Percentiles rank a stretch among this genome's conserved stretches.
Evolutionary conservation across 768 basidiomycete species (phyloP).

Genomic region (Pleurotus tuber-regium): DNA sequence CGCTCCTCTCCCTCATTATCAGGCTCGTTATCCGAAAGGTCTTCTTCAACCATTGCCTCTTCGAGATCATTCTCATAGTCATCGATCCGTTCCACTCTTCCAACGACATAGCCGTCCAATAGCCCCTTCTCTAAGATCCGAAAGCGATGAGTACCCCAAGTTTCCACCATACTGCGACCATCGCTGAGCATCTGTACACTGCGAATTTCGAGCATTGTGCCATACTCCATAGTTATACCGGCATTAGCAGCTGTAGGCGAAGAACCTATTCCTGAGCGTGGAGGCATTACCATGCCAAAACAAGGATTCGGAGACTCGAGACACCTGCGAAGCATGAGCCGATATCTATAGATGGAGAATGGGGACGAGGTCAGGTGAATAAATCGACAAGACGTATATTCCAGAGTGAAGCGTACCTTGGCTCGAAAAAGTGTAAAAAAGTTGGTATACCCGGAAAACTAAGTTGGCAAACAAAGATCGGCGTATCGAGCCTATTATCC

Average conservation of each 20-base stretch:
- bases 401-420: slow-evolving; percentile 43
- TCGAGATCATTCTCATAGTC: slow-evolving; percentile 9
- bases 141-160: slow-evolving; percentile 65
- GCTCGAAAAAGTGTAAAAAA: slow-evolving; percentile 91
- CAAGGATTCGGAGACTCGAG: slow-evolving; percentile 72
- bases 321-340: slow-evolving; percentile 95
- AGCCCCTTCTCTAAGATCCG: slow-evolving; percentile 80
- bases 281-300: slow-evolving; percentile 93
- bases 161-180: slow-evolving; percentile 85
- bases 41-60: background rate
- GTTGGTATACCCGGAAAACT: slow-evolving; percentile 92
- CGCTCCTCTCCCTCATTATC: background rate
- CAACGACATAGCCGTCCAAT: slow-evolving; percentile 90
- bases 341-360: slow-evolving; percentile 61
- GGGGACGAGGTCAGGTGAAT: background rate
- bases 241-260: slow-evolving; percentile 33
- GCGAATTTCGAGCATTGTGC: slow-evolving; percentile 90
- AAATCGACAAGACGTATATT: background rate
- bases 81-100: slow-evolving; percentile 56
- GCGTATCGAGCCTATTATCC: slow-evolving; percentile 78
- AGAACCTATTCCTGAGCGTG: slow-evolving; percentile 23
- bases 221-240: slow-evolving; percentile 61
- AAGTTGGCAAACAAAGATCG: slow-evolving; percentile 88
- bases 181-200: slow-evolving; percentile 86
- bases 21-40: background rate